Base-by-base conservation (phyloP, 495 filamentous ascomycete genomes). In the Hypomontagnella monticulosa region DNA sequence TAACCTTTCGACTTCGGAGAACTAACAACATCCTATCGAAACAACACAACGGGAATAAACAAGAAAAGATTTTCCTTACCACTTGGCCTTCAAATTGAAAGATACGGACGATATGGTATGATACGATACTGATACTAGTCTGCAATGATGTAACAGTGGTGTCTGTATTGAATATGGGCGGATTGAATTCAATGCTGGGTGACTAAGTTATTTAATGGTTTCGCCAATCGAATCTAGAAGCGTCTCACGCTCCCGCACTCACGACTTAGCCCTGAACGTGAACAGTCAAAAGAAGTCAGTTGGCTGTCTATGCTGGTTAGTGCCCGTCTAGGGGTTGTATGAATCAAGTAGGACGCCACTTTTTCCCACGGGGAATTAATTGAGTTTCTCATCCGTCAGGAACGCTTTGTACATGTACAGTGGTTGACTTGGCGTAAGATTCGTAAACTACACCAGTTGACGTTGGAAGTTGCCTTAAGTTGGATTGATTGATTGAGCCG, bases 11-110 rank as follows among this genome's bases (percentile, higher is more conserved):
- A 56, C 47, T 34, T 53, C 46, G 33, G 30, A 46, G 46, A 41
- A 46, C 52, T 23, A 63, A 57, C 37, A 43, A 48, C 30, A 38
- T 14, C 50, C 30, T 14, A 56, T 52, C 23, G n/a, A 32, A 34
- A 63, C 51, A 46, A 63, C 57, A 43, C 53, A 51, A 63, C 57
- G n/a, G 42, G 11, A 20, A 27, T 23, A 12, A 38, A 42, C 34
- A 49, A 55, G 16, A 34, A 15, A 55, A 47, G 59, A 42, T 42
- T 63, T 63, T 48, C 42, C 46, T 14, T 34, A 43, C 37, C n/a
- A n/a, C n/a, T n/a, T 11, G 33, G 33, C 33, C 33, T 36, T 36
- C 33, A 36, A 18, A 46, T 10, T 47, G 8, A 47, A 30, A 47
- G 18, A 30, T 47, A 2, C 3, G 23, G 6, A 3, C 6, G 23